A percentile compares a stretch with the other conserved stretches of the same genome.
Evolutionary conservation across 2,329 filamentous ascomycete species (phyloP).

Genomic region (Coniochaeta ligniaria): DNA sequence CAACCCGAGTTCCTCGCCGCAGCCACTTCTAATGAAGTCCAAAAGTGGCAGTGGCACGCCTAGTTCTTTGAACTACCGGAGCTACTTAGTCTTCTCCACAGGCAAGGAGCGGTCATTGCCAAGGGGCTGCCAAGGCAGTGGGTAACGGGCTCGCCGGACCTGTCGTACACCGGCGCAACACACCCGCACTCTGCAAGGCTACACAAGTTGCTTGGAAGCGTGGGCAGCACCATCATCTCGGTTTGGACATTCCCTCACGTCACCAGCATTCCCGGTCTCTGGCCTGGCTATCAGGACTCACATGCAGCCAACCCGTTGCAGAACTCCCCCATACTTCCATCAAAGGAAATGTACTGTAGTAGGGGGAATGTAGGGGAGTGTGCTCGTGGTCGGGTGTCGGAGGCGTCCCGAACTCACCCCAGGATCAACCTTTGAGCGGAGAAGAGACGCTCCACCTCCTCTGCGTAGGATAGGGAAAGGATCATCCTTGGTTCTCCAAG

Average conservation of each 20-base stretch:
- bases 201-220: not conserved
- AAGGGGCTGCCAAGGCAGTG: not conserved
- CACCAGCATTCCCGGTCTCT: not conserved
- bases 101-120: not conserved
- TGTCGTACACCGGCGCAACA: not conserved
- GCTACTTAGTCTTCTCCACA: not conserved
- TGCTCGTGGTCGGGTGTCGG: not conserved
- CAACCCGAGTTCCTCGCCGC: not conserved
- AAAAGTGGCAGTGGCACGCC: not conserved
- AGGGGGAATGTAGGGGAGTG: too few species aligned
- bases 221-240: not conserved
- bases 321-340: too few species aligned
- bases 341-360: too few species aligned
- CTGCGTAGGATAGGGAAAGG: not conserved
- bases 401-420: not conserved
- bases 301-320: too few species aligned
- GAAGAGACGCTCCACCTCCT: not conserved
- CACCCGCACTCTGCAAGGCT: not conserved
- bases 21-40: not conserved
- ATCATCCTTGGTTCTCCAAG: not conserved
- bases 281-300: not conserved
- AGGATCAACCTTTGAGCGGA: not conserved
- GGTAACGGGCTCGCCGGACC: not conserved
- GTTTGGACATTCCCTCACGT: not conserved
- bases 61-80: not conserved